Conservation (phyloP, 2,329 filamentous ascomycete species). For the Aciculosporium take region DNA sequence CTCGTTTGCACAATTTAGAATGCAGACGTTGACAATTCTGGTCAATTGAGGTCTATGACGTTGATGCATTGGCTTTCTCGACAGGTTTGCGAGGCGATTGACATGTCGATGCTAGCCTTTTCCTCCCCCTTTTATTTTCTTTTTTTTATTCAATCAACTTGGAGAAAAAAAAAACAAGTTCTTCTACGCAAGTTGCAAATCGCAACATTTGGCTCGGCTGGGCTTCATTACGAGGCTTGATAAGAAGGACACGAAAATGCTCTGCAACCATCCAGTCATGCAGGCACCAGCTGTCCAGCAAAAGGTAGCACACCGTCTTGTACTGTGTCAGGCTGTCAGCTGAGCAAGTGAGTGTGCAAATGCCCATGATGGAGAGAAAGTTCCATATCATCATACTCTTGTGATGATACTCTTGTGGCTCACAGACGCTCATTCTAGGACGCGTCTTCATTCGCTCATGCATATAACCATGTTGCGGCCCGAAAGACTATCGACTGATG, state of each 20-base stretch:
- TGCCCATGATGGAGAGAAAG: no score
- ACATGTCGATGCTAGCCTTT: neutral
- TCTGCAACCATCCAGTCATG: constrained; percentile 1
- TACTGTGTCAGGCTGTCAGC: neutral
- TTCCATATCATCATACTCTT: no score
- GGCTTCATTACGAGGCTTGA: neutral
- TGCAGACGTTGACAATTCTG: neutral
- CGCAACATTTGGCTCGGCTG: neutral
- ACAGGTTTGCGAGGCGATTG: neutral
- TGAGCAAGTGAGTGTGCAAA: neutral
- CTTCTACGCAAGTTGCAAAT: neutral
- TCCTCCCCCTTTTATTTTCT: neutral
- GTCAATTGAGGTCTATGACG: neutral
- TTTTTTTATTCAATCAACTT: no score
- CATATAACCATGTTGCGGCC: neutral
- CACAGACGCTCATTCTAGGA: neutral
- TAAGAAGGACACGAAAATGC: neutral
- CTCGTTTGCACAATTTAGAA: neutral
- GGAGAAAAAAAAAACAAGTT: no score
- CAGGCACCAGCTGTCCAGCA: constrained; percentile 3
- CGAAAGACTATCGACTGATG: neutral
- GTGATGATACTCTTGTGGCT: no score
- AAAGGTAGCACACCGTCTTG: constrained; percentile 1
- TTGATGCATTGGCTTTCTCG: neutral
- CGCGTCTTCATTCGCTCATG: neutral